Base-by-base conservation (phyloP, 805 yeast genomes). In the Lipomyces yamadae region DNA sequence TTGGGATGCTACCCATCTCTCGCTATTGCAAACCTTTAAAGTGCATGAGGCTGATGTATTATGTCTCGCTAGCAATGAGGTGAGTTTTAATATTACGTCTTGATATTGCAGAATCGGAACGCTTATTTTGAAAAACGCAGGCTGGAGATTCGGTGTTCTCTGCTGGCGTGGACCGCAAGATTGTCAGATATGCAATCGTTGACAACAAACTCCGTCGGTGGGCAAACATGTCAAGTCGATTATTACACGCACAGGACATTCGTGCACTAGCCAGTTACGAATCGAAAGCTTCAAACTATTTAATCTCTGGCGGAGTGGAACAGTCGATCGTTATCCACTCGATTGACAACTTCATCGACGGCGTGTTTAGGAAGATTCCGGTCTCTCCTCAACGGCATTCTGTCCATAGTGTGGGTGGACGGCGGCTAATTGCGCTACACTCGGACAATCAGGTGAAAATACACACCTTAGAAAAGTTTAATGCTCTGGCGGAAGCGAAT, bases 131-230 rank as follows among this genome's bases (percentile, higher is more conserved):
- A 2, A n/a, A 48, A n/a, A 48, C 10, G 34, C 34, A 52, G 32
- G 73, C 79, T 1, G 90, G 90, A 72, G 85, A 86, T 39, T 82
- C 84, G 53, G 81, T 95, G 1, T 94, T 91, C 77, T 85, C 94
- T 53, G 96, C 95, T 4, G 98, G 99, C 73, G 92, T 95, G 58
- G 99, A 95, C 77, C 84, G 98, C 73, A 92, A 92, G 75, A 91
- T 95, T 59, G 90, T 86, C 75, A 89, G 88, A 74, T 91, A 89
- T 77, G 81, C 83, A 67, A 78, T 83, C 61, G 81, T 88, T 2
- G 81, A 80, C 66, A 69, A 76, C 54, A 78, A 75, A 65, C 72
- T 69, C 35, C 56, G 78, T 4, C 86, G 87, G 74, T 94, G 98
- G 98, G 85, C 89, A 18, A 88, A 86, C 73, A 83, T 87, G 69